A percentile compares a stretch with the other conserved stretches of the same genome.
Conservation (phyloP, 2,329 filamentous ascomycete genomes). For the Cryoendolithus antarcticus region DNA sequence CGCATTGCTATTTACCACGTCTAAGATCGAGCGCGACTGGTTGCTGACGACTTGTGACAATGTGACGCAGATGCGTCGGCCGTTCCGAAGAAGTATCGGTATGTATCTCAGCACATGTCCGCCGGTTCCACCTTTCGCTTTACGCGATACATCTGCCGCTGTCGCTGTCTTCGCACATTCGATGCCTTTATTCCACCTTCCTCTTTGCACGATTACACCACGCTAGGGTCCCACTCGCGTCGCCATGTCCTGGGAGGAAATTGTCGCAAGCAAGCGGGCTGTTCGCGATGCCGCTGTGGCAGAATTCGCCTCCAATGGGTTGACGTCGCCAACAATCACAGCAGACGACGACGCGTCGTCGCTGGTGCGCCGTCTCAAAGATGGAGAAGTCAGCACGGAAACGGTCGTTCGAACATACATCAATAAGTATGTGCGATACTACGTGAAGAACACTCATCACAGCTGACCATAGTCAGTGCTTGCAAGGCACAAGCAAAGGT, state of each 20-base stretch:
- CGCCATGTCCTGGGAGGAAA: background rate
- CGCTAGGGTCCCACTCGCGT: too few species aligned
- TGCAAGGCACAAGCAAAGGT: conserved; percentile 11
- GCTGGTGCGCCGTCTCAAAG: background rate
- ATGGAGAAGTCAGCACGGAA: conserved; percentile 5
- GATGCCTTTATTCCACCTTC: too few species aligned
- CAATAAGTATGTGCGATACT: conserved; percentile 5
- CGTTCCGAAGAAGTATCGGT: too few species aligned
- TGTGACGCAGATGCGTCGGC: too few species aligned
- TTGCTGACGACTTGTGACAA: too few species aligned
- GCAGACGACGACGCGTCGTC: background rate
- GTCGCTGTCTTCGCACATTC: too few species aligned
- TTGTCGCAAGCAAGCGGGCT: conserved; percentile 2
- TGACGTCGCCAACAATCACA: background rate
- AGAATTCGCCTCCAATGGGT: background rate
- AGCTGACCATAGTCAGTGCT: conserved; percentile 5
- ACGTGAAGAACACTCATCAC: background rate
- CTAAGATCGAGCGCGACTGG: too few species aligned
- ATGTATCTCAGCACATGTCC: too few species aligned
- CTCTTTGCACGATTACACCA: too few species aligned
- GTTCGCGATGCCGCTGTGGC: background rate
- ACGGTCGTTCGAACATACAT: conserved; percentile 9
- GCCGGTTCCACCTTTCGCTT: too few species aligned
- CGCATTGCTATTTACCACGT: too few species aligned
- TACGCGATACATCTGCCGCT: too few species aligned